Conservation (phyloP, 805 yeast species). For the Candida mattraensis region DNA sequence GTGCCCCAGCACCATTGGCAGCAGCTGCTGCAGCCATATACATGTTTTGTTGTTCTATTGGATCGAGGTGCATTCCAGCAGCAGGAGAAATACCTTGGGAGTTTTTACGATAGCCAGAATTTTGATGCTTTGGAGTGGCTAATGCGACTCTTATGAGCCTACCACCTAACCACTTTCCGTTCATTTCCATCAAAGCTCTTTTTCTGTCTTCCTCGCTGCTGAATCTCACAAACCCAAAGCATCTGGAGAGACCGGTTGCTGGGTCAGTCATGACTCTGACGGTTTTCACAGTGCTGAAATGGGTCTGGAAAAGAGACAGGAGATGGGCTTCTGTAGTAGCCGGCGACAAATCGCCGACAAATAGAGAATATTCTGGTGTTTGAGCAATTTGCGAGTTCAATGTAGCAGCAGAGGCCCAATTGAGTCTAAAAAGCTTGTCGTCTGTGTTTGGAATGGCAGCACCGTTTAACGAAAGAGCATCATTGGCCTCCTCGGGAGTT, state of each 20-base stretch:
- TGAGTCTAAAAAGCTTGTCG: slow-evolving; percentile 66
- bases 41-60: slow-evolving; percentile 24
- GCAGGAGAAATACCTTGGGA: slow-evolving; percentile 12
- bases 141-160: slow-evolving; percentile 73
- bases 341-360: slow-evolving; percentile 82
- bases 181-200: slow-evolving; percentile 70
- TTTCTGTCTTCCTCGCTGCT: slow-evolving; percentile 68
- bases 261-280: slow-evolving; percentile 89
- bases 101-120: slow-evolving; percentile 19
- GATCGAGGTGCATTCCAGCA: slow-evolving; percentile 21
- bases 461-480: slow-evolving; percentile 67
- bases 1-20: slow-evolving; percentile 17
- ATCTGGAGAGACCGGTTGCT: slow-evolving; percentile 69
- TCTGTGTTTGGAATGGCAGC: slow-evolving; percentile 56
- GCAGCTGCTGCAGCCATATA: slow-evolving; percentile 23
- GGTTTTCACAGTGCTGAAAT: slow-evolving; percentile 66
- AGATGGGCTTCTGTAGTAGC: slow-evolving; percentile 79
- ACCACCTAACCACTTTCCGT: slow-evolving; percentile 79
- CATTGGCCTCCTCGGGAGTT: slow-evolving; percentile 64
- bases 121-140: slow-evolving; percentile 68
- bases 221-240: slow-evolving; percentile 81
- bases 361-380: slow-evolving; percentile 72
- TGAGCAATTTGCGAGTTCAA: slow-evolving; percentile 67
- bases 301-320: slow-evolving; percentile 66
- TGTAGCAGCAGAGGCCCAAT: slow-evolving; percentile 87